Conservation (phyloP, 179 eudicot species). For the Nepenthes alata region DNA sequence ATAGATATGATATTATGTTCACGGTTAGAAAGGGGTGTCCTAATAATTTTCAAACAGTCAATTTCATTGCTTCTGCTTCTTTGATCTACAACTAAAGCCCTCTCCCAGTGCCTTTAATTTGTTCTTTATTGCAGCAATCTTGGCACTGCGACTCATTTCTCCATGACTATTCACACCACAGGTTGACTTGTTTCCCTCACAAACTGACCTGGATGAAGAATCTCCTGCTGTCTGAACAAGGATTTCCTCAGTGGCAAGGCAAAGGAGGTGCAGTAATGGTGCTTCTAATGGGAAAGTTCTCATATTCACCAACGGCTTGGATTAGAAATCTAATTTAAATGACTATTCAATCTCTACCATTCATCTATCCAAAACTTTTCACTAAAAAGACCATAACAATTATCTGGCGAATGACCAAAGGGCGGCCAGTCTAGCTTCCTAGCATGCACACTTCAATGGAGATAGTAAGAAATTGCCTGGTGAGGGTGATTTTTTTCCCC, state of each 20-base stretch:
- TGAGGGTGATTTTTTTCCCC: too few species aligned
- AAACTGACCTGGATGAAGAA: conserved; percentile 19
- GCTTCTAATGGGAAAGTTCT: too few species aligned
- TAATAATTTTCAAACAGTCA: too few species aligned
- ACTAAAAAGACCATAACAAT: too few species aligned
- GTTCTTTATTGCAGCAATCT: conserved; percentile 84
- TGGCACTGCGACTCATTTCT: conserved; percentile 62
- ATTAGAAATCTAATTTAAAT: too few species aligned
- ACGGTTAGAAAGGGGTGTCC: too few species aligned
- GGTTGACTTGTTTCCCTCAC: conserved; percentile 19
- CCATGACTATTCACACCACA: conserved; percentile 28
- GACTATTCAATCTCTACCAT: too few species aligned
- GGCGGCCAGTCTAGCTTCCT: conserved; percentile 89
- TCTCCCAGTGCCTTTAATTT: conserved; percentile 68
- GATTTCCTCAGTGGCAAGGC: conserved; percentile 59
- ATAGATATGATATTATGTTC: too few species aligned
- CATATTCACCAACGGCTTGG: too few species aligned
- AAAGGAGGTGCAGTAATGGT: too few species aligned
- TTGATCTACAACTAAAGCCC: conserved; percentile 28
- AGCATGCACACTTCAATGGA: conserved; percentile 86
- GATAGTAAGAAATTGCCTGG: conserved; percentile 16
- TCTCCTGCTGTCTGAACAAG: conserved; percentile 20
- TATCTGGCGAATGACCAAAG: conserved; percentile 48
- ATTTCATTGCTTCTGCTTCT: conserved; percentile 47
- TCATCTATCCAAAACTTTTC: too few species aligned